Conservation (phyloP, 106 monocot species). For the Acanthochlamys bracteata region DNA sequence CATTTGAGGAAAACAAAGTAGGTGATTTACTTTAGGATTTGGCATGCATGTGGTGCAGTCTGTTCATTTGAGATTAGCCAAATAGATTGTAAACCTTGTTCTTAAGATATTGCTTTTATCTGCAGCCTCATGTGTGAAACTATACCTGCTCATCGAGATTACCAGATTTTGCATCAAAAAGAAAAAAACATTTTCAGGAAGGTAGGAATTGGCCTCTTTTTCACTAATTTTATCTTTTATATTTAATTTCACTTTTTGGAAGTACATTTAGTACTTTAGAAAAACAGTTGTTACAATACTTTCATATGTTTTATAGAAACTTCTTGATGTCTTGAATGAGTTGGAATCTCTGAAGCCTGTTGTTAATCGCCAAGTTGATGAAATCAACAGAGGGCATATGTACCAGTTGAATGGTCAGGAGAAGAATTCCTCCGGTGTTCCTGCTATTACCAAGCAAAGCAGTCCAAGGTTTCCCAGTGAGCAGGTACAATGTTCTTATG, state of each 20-base stretch:
- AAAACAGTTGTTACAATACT: slow-evolving; percentile 1
- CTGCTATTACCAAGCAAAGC: slow-evolving; percentile 21
- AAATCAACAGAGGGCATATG: slow-evolving; percentile 41
- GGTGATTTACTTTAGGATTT: no score
- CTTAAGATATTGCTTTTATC: no score
- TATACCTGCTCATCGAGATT: slow-evolving; percentile 90
- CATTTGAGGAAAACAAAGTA: no score
- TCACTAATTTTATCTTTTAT: no score
- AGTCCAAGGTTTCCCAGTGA: slow-evolving; percentile 19
- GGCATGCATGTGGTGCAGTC: no score
- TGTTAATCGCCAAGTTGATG: slow-evolving; percentile 58
- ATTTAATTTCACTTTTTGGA: no score
- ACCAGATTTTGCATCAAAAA: slow-evolving; percentile 47
- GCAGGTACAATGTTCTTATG: slow-evolving; percentile 65
- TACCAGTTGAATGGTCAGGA: slow-evolving; percentile 19
- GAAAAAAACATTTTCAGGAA: slow-evolving; percentile 57
- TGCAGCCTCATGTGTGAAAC: slow-evolving; percentile 87
- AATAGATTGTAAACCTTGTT: background rate
- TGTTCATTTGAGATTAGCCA: no score
- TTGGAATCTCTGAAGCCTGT: slow-evolving; percentile 77
- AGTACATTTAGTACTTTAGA: no score
- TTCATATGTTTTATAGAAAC: slow-evolving; percentile 45
- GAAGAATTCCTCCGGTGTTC: slow-evolving; percentile 12
- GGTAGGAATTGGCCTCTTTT: slow-evolving; percentile 26
- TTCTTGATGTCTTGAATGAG: slow-evolving; percentile 66